Evolutionary conservation across 2,329 filamentous ascomycete genomes (phyloP), one percentile per base, ranked within the genome.

Genomic region (Sclerotinia subarctica): DNA sequence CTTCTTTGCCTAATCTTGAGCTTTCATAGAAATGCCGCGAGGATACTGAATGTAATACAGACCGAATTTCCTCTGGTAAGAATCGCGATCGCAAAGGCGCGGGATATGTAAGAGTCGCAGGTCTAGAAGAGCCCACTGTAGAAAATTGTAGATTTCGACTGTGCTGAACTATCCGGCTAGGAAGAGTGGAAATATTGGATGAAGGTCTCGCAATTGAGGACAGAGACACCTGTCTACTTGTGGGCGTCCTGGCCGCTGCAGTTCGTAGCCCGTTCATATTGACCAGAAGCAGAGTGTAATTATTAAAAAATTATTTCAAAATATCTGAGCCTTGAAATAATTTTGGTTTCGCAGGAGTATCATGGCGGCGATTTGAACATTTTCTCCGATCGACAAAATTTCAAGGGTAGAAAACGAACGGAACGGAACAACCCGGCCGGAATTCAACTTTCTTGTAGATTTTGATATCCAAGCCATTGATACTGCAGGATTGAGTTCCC

Each of bases 41-140:
- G 10, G 72, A 67, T 58, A 49, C 32, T 35, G 62, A 54, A 15
- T 59, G 54, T 49, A 54, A 26, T 17, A 65, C 64, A 47, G 53
- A 68, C 49, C 68, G 68, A 47, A 77, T 70, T 51, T 76, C 73
- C 29, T 73, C 74, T 73, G 79, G 78, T 75, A 80, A 72, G 78
- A 80, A 73, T 78, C 77, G 73, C 73, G 80, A 76, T 68, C 76
- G 68, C 60, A 78, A 71, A 49, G 78, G 69, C 79, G 79, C 52
- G 77, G 73, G 71, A 77, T 75, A 71, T 74, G 78, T 69, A 75
- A 79, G 70, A 80, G 76, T 72, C 78, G 81, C 69, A 77, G 79
- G 75, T 68, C 76, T 75, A 73, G 73, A 68, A 67, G 74, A 71
- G 32, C 66, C 74, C 68, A 76, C 72, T 64, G 76, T 76, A 44